Evolutionary conservation across 176 grass and related monocot genomes (phyloP), one percentile per base, ranked within the genome.

Genomic region (Phragmites australis): DNA sequence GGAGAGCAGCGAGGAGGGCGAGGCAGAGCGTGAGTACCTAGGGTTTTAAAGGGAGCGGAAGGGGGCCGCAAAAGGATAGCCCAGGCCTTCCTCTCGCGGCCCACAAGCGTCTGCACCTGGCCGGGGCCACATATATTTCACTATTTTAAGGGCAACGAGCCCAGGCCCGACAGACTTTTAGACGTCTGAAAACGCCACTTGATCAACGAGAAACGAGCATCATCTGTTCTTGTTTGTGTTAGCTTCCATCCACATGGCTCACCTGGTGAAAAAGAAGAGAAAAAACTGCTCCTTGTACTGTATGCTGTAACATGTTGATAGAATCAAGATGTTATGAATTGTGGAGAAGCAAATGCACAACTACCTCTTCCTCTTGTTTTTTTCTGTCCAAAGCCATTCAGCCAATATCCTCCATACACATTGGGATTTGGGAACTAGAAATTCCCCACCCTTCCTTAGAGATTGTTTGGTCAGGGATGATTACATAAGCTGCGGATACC

Each of bases 401-500:
- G 8, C 1, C 3, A 18, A 27, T 27, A 23, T 25, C 71, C 49
- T 13, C n/a, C n/a, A n/a, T n/a, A 31, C 2, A 70, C 13, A 8
- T 30, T 32, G 47, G 2, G 50, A 25, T 23, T 11, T 23, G 9
- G 18, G 11, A 27, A 16, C 7, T 60, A n/a, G n/a, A n/a, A n/a
- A n/a, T 26, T 18, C 39, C 4, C 22, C 52, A 22, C 52, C 15
- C 40, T 43, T 76, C 16, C 40, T 47, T 21, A 19, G 11, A 52
- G 3, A 37, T 51, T 10, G 30, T 78, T 34, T 63, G 9, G 14
- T 46, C 16, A 76, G 27, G 55, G 57, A 47, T 76, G 46, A 37
- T 41, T 84, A 84, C 82, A 70, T 15, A 70, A 61, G 42, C 53
- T 51, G 45, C 41, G 41, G 65, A 52, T 51, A 70, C 27, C 43